Conservation (phyloP, 2,329 filamentous ascomycete genomes). For the Spiromastix sp. region DNA sequence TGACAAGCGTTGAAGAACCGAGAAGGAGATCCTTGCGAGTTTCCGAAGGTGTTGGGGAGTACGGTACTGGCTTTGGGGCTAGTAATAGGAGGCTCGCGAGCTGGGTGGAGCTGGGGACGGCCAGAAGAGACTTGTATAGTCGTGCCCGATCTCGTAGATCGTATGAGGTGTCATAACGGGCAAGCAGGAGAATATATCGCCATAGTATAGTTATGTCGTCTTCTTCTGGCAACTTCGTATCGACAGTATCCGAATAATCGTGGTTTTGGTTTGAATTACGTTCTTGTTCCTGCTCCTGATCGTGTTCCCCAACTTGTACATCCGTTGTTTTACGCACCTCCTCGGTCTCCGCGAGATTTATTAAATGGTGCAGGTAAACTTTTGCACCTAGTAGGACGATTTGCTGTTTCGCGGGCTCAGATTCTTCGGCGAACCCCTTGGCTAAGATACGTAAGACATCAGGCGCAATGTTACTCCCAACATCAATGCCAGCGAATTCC, state of each 20-base stretch:
- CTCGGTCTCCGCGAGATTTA: slow-evolving; percentile 33
- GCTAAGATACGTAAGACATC: slow-evolving; percentile 83
- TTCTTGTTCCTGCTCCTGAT: slow-evolving; percentile 21
- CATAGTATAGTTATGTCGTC: slow-evolving; percentile 69
- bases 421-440: slow-evolving; percentile 74
- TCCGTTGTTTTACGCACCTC: background rate
- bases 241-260: slow-evolving; percentile 9
- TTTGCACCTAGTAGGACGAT: slow-evolving; percentile 92
- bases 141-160: slow-evolving; percentile 86
- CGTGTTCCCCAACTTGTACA: slow-evolving; percentile 8
- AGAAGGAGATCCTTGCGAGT: slow-evolving; percentile 65
- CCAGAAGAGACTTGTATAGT: slow-evolving; percentile 75
- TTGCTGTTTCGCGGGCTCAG: slow-evolving; percentile 78
- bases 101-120: slow-evolving; percentile 63
- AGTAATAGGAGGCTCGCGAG: slow-evolving; percentile 83
- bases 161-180: slow-evolving; percentile 88
- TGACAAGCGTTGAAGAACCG: slow-evolving; percentile 74
- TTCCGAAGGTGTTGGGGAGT: slow-evolving; percentile 81
- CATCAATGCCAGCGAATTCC: slow-evolving; percentile 73
- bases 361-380: slow-evolving; percentile 81
- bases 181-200: slow-evolving; percentile 73
- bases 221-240: slow-evolving; percentile 20
- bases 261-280: slow-evolving; percentile 9
- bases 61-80: slow-evolving; percentile 87
- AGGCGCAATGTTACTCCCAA: slow-evolving; percentile 80